Base-by-base conservation (phyloP, 768 basidiomycete genomes). In the Gyrodon lividus region DNA sequence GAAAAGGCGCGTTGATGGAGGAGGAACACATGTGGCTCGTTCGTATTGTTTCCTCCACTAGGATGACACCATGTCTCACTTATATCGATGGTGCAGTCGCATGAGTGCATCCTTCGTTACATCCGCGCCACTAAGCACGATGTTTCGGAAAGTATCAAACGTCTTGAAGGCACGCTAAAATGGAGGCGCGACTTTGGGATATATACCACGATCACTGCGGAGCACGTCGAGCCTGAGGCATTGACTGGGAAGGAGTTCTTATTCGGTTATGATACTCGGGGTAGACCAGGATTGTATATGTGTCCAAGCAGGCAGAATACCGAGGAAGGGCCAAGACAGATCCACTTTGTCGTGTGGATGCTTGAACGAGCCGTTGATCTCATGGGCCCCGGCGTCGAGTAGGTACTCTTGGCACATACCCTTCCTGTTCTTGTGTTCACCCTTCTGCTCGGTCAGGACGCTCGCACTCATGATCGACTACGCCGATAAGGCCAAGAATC, bases 321-420 rank as follows among this genome's bases (percentile, higher is more conserved):
- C 0, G 77, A 80, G 4, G 87, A 85, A 55, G 66, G 77, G 5
- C 72, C 73, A 2, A 75, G 84, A 17, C 90, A 92, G 69, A 77
- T 92, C 43, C 79, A 90, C 42, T 87, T 78, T 58, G 75, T 78
- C 1, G 80, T 92, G 14, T 95, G 85, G 82, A 77, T 84, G 72
- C 68, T 94, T 24, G 92, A 96, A 66, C 80, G 87, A 1, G 72
- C 77, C 16, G 74, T 88, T 22, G 89, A 93, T 57, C 74, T 92
- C 48, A 88, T 91, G 83, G 81, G 77, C 14, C 83, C 87, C 19
- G 89, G 89, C 20, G 83, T 93, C 31, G 92, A 93, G 89, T 89
- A 60, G 49, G 82, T 73, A 31, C 16, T 2, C 26, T 5, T n/a
- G n/a, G n/a, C 4, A 40, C 6, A 55, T 50, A 79, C 71, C 9